These are phyloP conservation scores for Bidens hawaiensis DNA, from an alignment of 140 eudicot species.

Conservation along the genomic window DNA sequence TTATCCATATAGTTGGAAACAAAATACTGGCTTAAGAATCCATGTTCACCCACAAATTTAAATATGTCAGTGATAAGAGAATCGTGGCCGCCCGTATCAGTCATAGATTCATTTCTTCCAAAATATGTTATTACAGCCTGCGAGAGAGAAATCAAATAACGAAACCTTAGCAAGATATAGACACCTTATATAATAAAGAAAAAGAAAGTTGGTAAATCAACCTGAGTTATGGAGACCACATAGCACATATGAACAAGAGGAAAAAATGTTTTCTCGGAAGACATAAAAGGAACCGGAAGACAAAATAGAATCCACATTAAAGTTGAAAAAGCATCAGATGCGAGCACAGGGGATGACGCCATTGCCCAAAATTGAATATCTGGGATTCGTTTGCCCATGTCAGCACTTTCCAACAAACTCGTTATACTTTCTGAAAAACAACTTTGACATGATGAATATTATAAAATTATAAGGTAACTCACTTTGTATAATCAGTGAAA, in stretches of 20 bases:
- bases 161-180: conserved; percentile 12
- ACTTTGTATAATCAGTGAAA: background rate
- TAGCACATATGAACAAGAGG: conserved; percentile 83
- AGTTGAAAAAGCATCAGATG: conserved; percentile 83
- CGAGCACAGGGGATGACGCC: conserved; percentile 74
- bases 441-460: background rate
- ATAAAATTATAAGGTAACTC: background rate
- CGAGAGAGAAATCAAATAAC: conserved; percentile 14
- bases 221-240: conserved; percentile 70
- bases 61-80: conserved; percentile 56
- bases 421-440: conserved; percentile 48
- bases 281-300: conserved; percentile 67
- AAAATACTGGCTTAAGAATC: conserved; percentile 37
- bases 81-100: conserved; percentile 37
- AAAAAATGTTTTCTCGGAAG: conserved; percentile 65
- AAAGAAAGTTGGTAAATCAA: conserved; percentile 17
- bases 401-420: conserved; percentile 61
- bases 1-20: conserved; percentile 43
- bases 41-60: conserved; percentile 39
- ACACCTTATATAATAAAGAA: background rate
- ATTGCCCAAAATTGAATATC: conserved; percentile 76
- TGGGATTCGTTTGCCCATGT: conserved; percentile 50
- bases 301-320: conserved; percentile 92
- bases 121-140: conserved; percentile 58
- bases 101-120: conserved; percentile 26